Conservation (phyloP, 306 rosid species). For the Glycyrrhiza uralensis region DNA sequence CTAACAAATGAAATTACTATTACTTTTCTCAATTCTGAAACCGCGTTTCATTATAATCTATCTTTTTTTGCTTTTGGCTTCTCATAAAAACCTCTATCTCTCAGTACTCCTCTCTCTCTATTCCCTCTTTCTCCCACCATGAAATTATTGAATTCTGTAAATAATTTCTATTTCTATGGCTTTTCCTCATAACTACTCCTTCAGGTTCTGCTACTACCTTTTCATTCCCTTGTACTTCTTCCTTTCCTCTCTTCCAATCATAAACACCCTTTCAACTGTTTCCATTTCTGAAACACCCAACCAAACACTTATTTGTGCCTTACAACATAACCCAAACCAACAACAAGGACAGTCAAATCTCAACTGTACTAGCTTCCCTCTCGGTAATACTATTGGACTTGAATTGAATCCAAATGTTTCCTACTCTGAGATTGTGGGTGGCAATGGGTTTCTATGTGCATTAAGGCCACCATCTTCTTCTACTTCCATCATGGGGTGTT, state of each 20-base stretch:
- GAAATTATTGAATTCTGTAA: slow-evolving; percentile 30
- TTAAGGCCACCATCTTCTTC: slow-evolving; percentile 37
- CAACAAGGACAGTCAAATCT: slow-evolving; percentile 27
- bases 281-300: slow-evolving; percentile 59
- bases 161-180: slow-evolving; percentile 45
- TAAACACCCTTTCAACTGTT: slow-evolving; percentile 53
- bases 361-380: slow-evolving; percentile 60
- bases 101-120: neutral
- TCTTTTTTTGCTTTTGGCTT: neutral
- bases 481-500: slow-evolving; percentile 48
- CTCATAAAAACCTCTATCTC: slow-evolving; percentile 1
- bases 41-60: slow-evolving; percentile 33
- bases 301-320: slow-evolving; percentile 61
- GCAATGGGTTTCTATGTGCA: slow-evolving; percentile 66
- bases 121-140: slow-evolving; percentile 27
- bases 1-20: neutral
- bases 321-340: slow-evolving; percentile 28
- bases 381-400: slow-evolving; percentile 25
- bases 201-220: neutral
- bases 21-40: neutral
- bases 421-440: slow-evolving; percentile 57
- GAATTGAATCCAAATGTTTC: slow-evolving; percentile 22
- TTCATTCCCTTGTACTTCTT: slow-evolving; percentile 13
- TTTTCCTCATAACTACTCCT: slow-evolving; percentile 22
- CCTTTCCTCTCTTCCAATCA: slow-evolving; percentile 23